phyloP scores from a whole-genome alignment of 495 filamentous ascomycete species.

The Xylaria cubensis region DNA sequence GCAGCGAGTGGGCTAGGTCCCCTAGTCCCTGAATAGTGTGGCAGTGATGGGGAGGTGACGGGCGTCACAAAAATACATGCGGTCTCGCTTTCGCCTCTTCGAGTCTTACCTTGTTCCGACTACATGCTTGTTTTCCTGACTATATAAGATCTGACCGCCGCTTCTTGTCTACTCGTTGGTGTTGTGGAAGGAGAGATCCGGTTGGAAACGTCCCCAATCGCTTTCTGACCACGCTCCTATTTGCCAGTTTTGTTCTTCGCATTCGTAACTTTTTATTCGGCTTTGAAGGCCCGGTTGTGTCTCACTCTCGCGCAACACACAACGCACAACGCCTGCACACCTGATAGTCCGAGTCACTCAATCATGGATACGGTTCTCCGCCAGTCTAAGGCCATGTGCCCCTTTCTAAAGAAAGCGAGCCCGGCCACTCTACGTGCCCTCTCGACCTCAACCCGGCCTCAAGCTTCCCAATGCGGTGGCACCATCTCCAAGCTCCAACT shows the following conservation, averaged over 20 bases:
- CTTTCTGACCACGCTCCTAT: background rate
- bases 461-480: slow-evolving; percentile 78
- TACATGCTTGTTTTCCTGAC: background rate
- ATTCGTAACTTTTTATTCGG: background rate
- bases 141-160: background rate
- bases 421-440: slow-evolving; percentile 87
- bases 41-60: background rate
- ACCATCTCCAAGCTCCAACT: slow-evolving; percentile 97
- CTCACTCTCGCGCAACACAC: background rate
- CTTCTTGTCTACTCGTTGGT: background rate
- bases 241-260: background rate
- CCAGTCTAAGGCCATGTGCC: slow-evolving; percentile 94
- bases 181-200: background rate
- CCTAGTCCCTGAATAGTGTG: background rate
- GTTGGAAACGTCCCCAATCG: slow-evolving; percentile 5
- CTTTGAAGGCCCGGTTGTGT: background rate
- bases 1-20: slow-evolving; percentile 1
- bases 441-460: slow-evolving; percentile 76
- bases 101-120: background rate
- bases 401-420: slow-evolving; percentile 93
- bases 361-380: slow-evolving; percentile 92
- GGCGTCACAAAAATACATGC: slow-evolving; percentile 10
- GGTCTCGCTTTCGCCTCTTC: slow-evolving; percentile 4
- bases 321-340: no score
- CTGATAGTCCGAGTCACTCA: background rate